A percentile compares a stretch with the other conserved stretches of the same genome.
Conservation (phyloP, 495 filamentous ascomycete species). For the Halenospora varia region DNA sequence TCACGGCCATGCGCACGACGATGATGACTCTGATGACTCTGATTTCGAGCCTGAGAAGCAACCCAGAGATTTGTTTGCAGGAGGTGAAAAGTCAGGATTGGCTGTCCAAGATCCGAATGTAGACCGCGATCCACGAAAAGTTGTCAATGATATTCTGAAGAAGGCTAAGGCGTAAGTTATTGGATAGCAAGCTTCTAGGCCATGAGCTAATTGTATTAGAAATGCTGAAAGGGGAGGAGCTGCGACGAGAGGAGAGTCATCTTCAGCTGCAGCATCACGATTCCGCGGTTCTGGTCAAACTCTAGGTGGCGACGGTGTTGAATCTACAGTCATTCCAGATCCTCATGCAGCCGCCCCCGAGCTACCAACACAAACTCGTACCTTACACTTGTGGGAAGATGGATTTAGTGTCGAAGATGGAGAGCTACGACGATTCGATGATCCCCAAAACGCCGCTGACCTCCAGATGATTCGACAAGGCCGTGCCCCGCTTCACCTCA, state of each 20-base stretch:
- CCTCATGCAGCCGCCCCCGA: constrained; percentile 44
- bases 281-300: constrained; percentile 84
- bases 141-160: constrained; percentile 74
- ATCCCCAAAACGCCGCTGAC: constrained; percentile 78
- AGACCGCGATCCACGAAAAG: constrained; percentile 55
- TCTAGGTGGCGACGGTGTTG: constrained; percentile 84
- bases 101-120: constrained; percentile 83
- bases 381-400: constrained; percentile 87
- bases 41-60: constrained; percentile 56
- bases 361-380: constrained; percentile 38
- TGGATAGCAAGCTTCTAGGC: background rate
- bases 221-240: constrained; percentile 53
- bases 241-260: constrained; percentile 47
- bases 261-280: constrained; percentile 46
- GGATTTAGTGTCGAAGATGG: constrained; percentile 96
- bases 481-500: constrained; percentile 78
- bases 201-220: constrained; percentile 33
- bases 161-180: constrained; percentile 68
- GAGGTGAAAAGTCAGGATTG: constrained; percentile 93
- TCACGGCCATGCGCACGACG: constrained; percentile 50
- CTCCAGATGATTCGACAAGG: constrained; percentile 82
- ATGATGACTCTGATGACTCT: constrained; percentile 56
- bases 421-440: constrained; percentile 81
- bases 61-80: constrained; percentile 83
- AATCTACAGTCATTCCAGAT: constrained; percentile 67